These are phyloP conservation scores for Quercus glauca DNA, from an alignment of 306 rosid species.

Conservation along the genomic window DNA sequence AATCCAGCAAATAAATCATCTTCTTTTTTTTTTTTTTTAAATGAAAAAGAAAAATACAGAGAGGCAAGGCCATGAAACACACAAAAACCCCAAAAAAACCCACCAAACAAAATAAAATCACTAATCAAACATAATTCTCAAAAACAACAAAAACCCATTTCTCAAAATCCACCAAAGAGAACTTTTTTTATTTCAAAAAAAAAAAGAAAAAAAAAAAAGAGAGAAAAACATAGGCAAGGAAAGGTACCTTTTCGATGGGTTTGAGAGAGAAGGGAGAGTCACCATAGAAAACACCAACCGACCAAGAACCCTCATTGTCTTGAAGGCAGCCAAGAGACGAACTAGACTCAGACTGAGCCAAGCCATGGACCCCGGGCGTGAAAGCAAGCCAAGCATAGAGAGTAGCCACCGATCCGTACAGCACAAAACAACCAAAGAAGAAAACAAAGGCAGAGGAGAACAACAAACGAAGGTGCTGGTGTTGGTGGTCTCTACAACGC, in stretches of 20 bases:
- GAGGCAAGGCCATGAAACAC: not conserved
- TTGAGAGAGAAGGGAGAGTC: slow-evolving; percentile 82
- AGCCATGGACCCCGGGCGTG: slow-evolving; percentile 55
- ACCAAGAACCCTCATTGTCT: slow-evolving; percentile 99
- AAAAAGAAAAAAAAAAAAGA: not conserved
- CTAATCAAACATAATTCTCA: not conserved
- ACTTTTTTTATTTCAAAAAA: not conserved
- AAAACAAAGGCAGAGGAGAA: slow-evolving; percentile 72
- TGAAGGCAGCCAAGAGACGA: slow-evolving; percentile 64
- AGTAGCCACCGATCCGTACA: slow-evolving; percentile 77
- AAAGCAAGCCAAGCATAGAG: slow-evolving; percentile 82
- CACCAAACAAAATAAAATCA: not conserved
- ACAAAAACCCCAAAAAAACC: not conserved
- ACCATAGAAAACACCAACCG: slow-evolving; percentile 88
- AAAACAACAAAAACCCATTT: not conserved
- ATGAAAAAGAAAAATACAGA: no score
- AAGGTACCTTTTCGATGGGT: slow-evolving; percentile 79
- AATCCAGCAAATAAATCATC: no score
- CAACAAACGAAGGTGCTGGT: slow-evolving; percentile 35
- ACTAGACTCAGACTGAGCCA: not conserved
- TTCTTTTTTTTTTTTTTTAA: no score
- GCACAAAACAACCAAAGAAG: slow-evolving; percentile 69
- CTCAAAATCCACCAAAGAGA: not conserved
- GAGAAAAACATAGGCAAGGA: not conserved
- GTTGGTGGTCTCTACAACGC: slow-evolving; percentile 40